These are phyloP conservation scores for Aspergillus fumigatus DNA, from an alignment of 2,329 filamentous ascomycete genomes.

Conservation along the genomic window DNA sequence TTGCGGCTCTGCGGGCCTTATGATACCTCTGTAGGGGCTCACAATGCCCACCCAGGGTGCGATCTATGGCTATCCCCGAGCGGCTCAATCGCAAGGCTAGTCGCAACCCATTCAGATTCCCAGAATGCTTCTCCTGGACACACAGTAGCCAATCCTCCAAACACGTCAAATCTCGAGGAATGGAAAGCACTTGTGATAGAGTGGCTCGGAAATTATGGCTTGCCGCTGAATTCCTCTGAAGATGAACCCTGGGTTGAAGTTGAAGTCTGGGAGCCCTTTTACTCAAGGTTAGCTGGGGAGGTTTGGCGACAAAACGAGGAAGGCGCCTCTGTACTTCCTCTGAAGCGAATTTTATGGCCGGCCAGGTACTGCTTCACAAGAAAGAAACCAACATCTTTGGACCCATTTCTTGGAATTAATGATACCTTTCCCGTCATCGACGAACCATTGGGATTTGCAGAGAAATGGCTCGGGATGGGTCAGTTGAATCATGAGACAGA, in stretches of 20 bases:
- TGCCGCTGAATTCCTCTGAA: conserved; percentile 25
- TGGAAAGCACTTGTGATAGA: conserved; percentile 36
- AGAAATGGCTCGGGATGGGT: conserved; percentile 35
- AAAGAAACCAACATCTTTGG: conserved; percentile 16
- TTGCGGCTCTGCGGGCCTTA: conserved; percentile 25
- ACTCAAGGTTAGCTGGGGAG: conserved; percentile 33
- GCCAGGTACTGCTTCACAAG: conserved; percentile 40
- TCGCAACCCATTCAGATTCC: conserved; percentile 21
- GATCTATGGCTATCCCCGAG: conserved; percentile 41
- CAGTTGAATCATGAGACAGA: conserved; percentile 19
- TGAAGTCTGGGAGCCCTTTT: conserved; percentile 39
- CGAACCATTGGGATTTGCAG: conserved; percentile 42
- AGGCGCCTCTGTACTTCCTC: conserved; percentile 24
- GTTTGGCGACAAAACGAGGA: conserved; percentile 24
- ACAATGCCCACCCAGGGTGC: conserved; percentile 19
- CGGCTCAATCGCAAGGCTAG: conserved; percentile 33
- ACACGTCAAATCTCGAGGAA: conserved; percentile 18
- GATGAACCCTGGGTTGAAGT: conserved; percentile 39
- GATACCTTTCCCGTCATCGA: conserved; percentile 14
- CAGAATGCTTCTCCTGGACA: conserved; percentile 17
- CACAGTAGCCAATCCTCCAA: conserved; percentile 7
- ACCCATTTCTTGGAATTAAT: conserved; percentile 15
- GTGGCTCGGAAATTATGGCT: conserved; percentile 36
- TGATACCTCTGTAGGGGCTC: conserved; percentile 13
- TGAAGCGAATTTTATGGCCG: conserved; percentile 44